Evolutionary conservation across 108 stramenopile species (phyloP), one percentile per base, ranked within the genome.

Genomic region (Cyclotella baltica): DNA sequence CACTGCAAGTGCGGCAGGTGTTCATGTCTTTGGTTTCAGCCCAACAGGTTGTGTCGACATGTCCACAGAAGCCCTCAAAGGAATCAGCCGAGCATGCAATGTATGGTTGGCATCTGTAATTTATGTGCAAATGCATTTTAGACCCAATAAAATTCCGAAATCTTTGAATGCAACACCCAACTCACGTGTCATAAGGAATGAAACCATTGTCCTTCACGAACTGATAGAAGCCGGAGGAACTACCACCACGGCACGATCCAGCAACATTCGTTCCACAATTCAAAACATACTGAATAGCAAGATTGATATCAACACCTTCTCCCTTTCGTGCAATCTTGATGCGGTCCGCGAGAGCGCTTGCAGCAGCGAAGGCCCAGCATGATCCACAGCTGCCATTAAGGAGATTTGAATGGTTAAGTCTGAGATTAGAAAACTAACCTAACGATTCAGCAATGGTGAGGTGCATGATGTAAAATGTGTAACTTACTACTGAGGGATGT

Each of bases 351-450:
- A 98, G 85, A 57, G 88, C 75, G 29, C 85, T 87, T 28, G 96
- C 30, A 37, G 96, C 83, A 22, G 88, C 94, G 59, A 97, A 96
- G 8, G 96, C 97, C 98, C 98, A 98, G 83, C 98, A 98, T 16
- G 84, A 88, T 22, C 90, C 56, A 19, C 63, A 57, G 30, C 40
- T 6, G 5, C 30, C 13, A 19, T 62, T 9, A n/a, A 33, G 5
- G 28, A 15, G n/a, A n/a, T n/a, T n/a, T n/a, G n/a, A n/a, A n/a
- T n/a, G n/a, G n/a, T n/a, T n/a, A n/a, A n/a, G n/a, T n/a, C n/a
- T n/a, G n/a, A n/a, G n/a, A n/a, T n/a, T n/a, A 62, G 30, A 16
- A 28, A 19, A 18, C 19, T 56, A 27, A 56, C 6, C 25, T n/a
- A n/a, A n/a, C n/a, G n/a, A n/a, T 9, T 56, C 55, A 27, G 16